phyloP scores from a whole-genome alignment of 2,329 filamentous ascomycete genomes.

The Ophiostoma montium region DNA sequence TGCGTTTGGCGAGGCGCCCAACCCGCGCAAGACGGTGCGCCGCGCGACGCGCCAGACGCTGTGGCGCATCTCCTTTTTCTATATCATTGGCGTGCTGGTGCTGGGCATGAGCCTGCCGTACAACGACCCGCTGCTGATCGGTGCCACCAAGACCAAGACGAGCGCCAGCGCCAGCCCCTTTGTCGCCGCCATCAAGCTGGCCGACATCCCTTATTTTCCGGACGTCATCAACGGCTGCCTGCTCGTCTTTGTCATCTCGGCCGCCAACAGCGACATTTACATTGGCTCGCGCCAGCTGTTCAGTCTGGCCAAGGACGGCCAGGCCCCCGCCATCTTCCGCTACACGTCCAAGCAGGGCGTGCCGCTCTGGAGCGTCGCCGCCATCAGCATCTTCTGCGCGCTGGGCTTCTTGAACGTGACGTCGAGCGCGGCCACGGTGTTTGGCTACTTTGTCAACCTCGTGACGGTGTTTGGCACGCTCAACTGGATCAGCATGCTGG shows the following conservation, averaged over 20 bases:
- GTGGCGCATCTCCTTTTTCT: slow-evolving; percentile 59
- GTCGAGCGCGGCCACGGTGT: slow-evolving; percentile 41
- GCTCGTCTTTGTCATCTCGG: slow-evolving; percentile 63
- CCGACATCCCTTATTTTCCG: slow-evolving; percentile 46
- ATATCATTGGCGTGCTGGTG: slow-evolving; percentile 43
- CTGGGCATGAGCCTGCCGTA: slow-evolving; percentile 54
- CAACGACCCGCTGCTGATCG: slow-evolving; percentile 38
- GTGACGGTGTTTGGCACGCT: slow-evolving; percentile 23
- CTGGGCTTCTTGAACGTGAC: slow-evolving; percentile 56
- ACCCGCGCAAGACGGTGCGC: slow-evolving; percentile 59
- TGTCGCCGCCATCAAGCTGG: slow-evolving; percentile 1
- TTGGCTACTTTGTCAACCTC: slow-evolving; percentile 55
- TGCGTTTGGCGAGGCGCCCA: slow-evolving; percentile 61
- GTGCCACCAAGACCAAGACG: slow-evolving; percentile 29
- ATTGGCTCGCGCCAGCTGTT: slow-evolving; percentile 56
- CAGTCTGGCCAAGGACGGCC: slow-evolving; percentile 48
- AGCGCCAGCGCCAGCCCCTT: slow-evolving; percentile 33
- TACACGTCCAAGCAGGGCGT: slow-evolving; percentile 47
- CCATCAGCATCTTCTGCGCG: slow-evolving; percentile 43
- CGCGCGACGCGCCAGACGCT: slow-evolving; percentile 60
- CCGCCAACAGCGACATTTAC: slow-evolving; percentile 66
- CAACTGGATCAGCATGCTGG: slow-evolving; percentile 54
- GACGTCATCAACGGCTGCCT: slow-evolving; percentile 67
- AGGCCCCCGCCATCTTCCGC: slow-evolving; percentile 46
- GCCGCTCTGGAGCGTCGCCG: slow-evolving; percentile 45